Base-by-base conservation (phyloP, 495 filamentous ascomycete genomes). In the Daldinia vernicosa region DNA sequence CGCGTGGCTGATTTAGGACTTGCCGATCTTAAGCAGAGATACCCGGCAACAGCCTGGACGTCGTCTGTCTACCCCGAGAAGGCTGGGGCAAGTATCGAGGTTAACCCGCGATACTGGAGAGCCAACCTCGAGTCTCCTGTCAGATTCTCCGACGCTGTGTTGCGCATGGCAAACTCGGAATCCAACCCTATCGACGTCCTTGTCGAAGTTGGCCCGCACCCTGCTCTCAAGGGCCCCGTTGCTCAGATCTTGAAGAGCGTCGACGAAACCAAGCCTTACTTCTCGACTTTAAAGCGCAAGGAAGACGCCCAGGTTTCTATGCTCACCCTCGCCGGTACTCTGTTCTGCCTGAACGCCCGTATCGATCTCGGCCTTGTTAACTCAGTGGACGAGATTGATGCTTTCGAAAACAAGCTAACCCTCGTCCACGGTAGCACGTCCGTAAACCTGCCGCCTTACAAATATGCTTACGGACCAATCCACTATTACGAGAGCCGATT, bases 191-290 rank as follows among this genome's bases (percentile, higher is more conserved):
- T n/a, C 3, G 26, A 35, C 8, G 66, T 66, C 8, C 30, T 62
- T 17, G 22, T 30, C 28, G 45, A 45, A 7, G 45, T 58, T 17
- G 35, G 50, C 15, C 53, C 59, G 53, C 51, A 58, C 72, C 11
- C 76, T 90, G 0, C 84, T 86, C 45, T 60, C 3, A 50, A 45
- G 33, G 39, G 58, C 6, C 88, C 89, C 12, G 86, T 78, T 7
- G 81, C 86, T 74, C 80, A 88, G 64, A 84, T 84, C 6, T 53
- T 86, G 8, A 75, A 81, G 32, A 76, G 73, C 7, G 58, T 75
- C 7, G 77, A 75, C 7, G 69, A 69, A 28, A 60, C 76, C 56
- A 71, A 78, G 12, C 73, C 74, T 8, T 80, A 82, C 50, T 75
- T 67, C 9, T 68, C 76, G 1, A 72, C 76, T 6, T 67, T 81